These are phyloP conservation scores for Candida incommunis DNA, from an alignment of 805 yeast species.

Conservation along the genomic window DNA sequence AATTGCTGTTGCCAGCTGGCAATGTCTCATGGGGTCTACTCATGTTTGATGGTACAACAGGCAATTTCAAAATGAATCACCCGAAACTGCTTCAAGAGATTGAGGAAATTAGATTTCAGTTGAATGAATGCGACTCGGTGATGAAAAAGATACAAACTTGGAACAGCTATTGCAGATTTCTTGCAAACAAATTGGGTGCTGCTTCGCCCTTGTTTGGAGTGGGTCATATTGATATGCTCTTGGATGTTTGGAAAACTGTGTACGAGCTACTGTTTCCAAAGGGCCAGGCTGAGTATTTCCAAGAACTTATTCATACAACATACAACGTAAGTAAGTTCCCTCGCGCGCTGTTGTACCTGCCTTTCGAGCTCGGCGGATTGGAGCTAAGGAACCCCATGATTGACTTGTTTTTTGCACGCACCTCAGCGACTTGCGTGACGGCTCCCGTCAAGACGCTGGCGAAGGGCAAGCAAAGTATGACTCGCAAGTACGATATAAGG, in stretches of 20 bases:
- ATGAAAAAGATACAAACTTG: constrained; percentile 1
- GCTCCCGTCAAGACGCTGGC: not conserved
- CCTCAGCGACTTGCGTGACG: too few species aligned
- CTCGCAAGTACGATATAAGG: not conserved
- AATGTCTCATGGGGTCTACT: not conserved
- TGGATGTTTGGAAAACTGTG: not conserved
- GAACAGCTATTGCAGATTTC: not conserved
- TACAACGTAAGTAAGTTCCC: not conserved
- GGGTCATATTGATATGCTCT: not conserved
- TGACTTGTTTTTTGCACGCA: not conserved
- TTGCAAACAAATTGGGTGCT: not conserved
- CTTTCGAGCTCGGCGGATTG: constrained; percentile 2
- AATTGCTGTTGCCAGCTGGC: not conserved
- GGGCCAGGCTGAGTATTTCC: not conserved
- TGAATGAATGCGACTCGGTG: not conserved
- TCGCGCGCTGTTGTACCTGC: constrained; percentile 1
- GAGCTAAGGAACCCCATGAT: constrained; percentile 1
- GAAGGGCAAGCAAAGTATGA: not conserved
- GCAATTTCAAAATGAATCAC: not conserved
- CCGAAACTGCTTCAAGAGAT: not conserved
- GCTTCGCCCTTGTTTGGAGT: not conserved
- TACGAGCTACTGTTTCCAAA: not conserved
- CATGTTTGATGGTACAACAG: not conserved
- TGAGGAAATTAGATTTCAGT: constrained; percentile 2
- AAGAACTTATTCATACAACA: not conserved